Conservation (phyloP, 2,329 filamentous ascomycete species). For the Ambrosiella beaveri region DNA sequence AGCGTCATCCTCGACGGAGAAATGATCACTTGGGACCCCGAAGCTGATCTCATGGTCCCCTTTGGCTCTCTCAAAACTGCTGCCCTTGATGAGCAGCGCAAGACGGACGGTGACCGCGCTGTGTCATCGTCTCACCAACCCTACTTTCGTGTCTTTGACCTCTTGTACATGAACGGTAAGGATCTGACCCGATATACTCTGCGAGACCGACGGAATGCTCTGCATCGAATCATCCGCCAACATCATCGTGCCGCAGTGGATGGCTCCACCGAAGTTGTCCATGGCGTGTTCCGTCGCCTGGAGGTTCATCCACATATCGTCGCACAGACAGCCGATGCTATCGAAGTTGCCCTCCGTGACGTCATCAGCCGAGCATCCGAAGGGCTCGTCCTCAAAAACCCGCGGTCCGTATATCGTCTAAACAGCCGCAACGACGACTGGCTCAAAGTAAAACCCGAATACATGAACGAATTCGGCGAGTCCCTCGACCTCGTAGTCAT, state of each 20-base stretch:
- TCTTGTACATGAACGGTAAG: conserved; percentile 70
- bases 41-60: conserved; percentile 63
- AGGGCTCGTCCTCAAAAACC: conserved; percentile 86
- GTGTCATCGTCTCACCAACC: conserved; percentile 34
- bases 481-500: conserved; percentile 78
- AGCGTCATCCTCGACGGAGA: conserved; percentile 91
- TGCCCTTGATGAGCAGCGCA: conserved; percentile 58
- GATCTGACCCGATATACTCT: conserved; percentile 69
- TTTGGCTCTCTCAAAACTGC: conserved; percentile 92
- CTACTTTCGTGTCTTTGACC: conserved; percentile 76
- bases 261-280: conserved; percentile 32
- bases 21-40: conserved; percentile 96
- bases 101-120: conserved; percentile 35
- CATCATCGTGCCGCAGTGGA: not conserved
- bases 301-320: conserved; percentile 62
- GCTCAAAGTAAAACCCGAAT: conserved; percentile 98
- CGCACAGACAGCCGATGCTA: conserved; percentile 49
- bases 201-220: conserved; percentile 57
- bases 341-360: conserved; percentile 63
- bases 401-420: conserved; percentile 65
- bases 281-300: conserved; percentile 53
- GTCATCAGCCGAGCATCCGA: conserved; percentile 79
- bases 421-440: conserved; percentile 89
- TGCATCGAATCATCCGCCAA: conserved; percentile 22
- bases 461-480: conserved; percentile 93